These are phyloP conservation scores for Colletotrichum higginsianum DNA, from an alignment of 2,329 filamentous ascomycete species.

Conservation along the genomic window DNA sequence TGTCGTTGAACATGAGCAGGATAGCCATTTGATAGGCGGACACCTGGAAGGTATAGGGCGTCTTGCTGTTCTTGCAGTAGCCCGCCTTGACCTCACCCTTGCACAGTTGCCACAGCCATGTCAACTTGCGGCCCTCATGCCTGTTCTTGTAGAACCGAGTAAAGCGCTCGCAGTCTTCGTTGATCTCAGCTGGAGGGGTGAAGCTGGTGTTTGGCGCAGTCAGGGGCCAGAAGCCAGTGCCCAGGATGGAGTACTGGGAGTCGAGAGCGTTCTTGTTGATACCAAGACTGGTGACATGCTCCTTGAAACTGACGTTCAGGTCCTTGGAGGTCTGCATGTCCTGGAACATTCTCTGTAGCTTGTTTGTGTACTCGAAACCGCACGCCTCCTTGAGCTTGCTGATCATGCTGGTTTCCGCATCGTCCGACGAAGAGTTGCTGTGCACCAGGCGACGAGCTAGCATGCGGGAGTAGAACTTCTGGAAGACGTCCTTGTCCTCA, in stretches of 20 bases:
- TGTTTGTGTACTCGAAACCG: slow-evolving; percentile 99
- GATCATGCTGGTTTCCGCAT: slow-evolving; percentile 99
- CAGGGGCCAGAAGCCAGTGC: slow-evolving; percentile 97
- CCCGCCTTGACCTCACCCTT: slow-evolving; percentile 97
- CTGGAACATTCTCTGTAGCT: slow-evolving; percentile 99
- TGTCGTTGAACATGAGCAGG: slow-evolving; percentile 93
- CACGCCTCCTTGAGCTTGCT: slow-evolving; percentile 98
- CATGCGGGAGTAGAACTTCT: slow-evolving; percentile 99
- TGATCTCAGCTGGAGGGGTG: slow-evolving; percentile 86
- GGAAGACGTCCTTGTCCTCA: slow-evolving; percentile 99
- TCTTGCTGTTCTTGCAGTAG: slow-evolving; percentile 90
- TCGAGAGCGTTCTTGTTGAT: slow-evolving; percentile 82
- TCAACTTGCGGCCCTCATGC: slow-evolving; percentile 95
- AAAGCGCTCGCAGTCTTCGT: slow-evolving; percentile 91
- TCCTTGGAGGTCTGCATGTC: slow-evolving; percentile 99
- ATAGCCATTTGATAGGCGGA: slow-evolving; percentile 99
- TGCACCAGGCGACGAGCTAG: slow-evolving; percentile 94
- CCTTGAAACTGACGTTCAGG: slow-evolving; percentile 90
- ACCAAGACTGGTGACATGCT: slow-evolving; percentile 76
- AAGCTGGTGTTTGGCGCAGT: slow-evolving; percentile 90
- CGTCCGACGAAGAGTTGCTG: slow-evolving; percentile 94
- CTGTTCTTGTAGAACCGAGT: slow-evolving; percentile 94
- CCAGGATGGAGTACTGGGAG: slow-evolving; percentile 91
- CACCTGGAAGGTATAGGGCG: slow-evolving; percentile 96
- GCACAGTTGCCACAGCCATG: slow-evolving; percentile 98